Evolutionary conservation across 768 basidiomycete genomes (phyloP).

Genomic region (Tricholoma hemisulphureum): DNA sequence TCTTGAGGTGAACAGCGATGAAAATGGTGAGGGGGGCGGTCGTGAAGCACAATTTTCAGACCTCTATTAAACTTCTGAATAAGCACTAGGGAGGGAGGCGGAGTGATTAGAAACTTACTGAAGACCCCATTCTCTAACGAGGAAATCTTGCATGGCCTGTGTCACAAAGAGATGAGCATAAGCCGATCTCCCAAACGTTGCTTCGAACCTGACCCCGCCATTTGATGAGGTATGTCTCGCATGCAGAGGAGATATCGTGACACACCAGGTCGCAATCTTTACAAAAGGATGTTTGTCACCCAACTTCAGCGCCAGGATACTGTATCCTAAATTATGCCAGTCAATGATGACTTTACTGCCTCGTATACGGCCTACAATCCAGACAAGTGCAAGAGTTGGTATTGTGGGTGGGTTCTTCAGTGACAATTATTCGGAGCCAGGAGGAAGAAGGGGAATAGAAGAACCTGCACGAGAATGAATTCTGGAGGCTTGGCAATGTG

Average conservation of each 20-base stretch:
- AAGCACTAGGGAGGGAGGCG: not conserved
- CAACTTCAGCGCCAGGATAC: conserved; percentile 83
- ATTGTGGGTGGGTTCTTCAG: conserved; percentile 93
- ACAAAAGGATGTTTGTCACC: conserved; percentile 70
- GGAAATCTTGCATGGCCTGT: conserved; percentile 71
- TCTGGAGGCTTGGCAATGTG: conserved; percentile 67
- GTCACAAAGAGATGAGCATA: conserved; percentile 95
- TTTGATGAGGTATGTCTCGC: not conserved
- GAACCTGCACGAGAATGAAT: conserved; percentile 87
- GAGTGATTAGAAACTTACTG: conserved; percentile 47
- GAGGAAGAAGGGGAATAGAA: conserved; percentile 23
- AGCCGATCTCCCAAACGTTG: conserved; percentile 72
- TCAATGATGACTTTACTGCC: conserved; percentile 92
- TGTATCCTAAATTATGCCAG: conserved; percentile 98
- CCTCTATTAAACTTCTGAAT: conserved; percentile 50
- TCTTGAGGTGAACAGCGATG: conserved; percentile 67
- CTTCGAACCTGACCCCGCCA: conserved; percentile 66
- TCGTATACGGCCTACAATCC: conserved; percentile 62
- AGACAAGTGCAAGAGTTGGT: conserved; percentile 85
- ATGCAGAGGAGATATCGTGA: not conserved
- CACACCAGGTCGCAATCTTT: conserved; percentile 71
- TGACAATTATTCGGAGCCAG: not conserved
- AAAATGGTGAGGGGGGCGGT: conserved; percentile 88
- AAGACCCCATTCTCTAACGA: conserved; percentile 73
- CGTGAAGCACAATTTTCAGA: conserved; percentile 74